A percentile compares a stretch with the other conserved stretches of the same genome.
These are phyloP conservation scores for Ceratocystis smalleyi DNA, from an alignment of 2,329 filamentous ascomycete genomes.

Conservation along the genomic window DNA sequence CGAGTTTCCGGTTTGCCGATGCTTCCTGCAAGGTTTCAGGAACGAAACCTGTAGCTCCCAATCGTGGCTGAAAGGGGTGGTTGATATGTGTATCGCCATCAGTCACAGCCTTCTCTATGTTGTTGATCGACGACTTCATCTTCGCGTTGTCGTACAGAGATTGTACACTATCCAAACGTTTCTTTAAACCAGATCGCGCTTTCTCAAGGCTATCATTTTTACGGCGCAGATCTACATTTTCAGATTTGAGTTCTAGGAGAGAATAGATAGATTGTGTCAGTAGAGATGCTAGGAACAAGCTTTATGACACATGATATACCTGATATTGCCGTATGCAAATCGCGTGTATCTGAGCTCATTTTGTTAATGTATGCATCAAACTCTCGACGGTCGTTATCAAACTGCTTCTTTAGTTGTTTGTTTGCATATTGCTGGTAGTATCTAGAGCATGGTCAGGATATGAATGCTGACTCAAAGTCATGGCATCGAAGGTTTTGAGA, in stretches of 20 bases:
- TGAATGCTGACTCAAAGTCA: background rate
- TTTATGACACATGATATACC: slow-evolving; percentile 19
- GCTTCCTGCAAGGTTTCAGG: background rate
- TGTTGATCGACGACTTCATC: slow-evolving; percentile 36
- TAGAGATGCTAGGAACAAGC: background rate
- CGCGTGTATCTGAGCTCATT: slow-evolving; percentile 56
- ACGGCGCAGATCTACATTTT: slow-evolving; percentile 47
- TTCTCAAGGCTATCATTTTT: slow-evolving; percentile 59
- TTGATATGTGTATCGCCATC: slow-evolving; percentile 21
- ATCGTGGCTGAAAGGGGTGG: background rate
- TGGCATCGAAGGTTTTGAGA: slow-evolving; percentile 7
- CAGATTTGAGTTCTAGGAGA: slow-evolving; percentile 36
- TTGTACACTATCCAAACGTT: slow-evolving; percentile 52
- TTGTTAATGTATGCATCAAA: slow-evolving; percentile 61
- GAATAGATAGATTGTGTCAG: background rate
- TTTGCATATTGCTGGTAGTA: slow-evolving; percentile 59
- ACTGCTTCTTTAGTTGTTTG: slow-evolving; percentile 59
- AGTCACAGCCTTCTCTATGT: slow-evolving; percentile 39
- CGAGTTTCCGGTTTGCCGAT: background rate
- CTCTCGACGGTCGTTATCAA: slow-evolving; percentile 41
- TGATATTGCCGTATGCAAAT: slow-evolving; percentile 51
- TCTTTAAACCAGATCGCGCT: slow-evolving; percentile 53
- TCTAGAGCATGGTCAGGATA: background rate
- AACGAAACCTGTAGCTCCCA: background rate
- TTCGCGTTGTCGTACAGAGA: slow-evolving; percentile 48